phyloP scores from a whole-genome alignment of 2,329 filamentous ascomycete genomes.

The Ophiostoma piceae region DNA sequence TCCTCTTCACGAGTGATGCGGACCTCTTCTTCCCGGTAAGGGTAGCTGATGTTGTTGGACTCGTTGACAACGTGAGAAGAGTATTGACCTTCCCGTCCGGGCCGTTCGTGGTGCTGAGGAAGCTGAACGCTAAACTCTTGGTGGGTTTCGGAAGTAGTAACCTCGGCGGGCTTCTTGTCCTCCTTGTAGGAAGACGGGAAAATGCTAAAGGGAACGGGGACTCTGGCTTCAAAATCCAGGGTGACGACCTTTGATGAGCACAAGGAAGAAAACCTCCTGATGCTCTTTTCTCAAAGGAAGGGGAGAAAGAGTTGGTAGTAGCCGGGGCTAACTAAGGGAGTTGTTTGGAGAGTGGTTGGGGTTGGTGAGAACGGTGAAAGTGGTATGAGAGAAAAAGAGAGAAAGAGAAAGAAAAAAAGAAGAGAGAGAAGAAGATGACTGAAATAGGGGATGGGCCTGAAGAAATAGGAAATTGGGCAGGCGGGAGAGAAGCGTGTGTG shows the following conservation, averaged over 20 bases:
- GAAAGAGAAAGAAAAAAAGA: constrained; percentile 19
- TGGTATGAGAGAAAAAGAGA: constrained; percentile 15
- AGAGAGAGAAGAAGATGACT: constrained; percentile 19
- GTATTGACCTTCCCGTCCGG: constrained; percentile 97
- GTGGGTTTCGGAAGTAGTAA: constrained; percentile 56
- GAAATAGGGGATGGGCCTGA: constrained; percentile 27
- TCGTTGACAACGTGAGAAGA: constrained; percentile 57
- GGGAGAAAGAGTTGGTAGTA: constrained; percentile 39
- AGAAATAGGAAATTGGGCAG: constrained; percentile 25
- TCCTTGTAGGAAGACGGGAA: constrained; percentile 65
- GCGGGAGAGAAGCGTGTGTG: neutral
- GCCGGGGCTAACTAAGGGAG: constrained; percentile 19
- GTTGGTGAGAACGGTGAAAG: constrained; percentile 29
- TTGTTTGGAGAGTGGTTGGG: constrained; percentile 26
- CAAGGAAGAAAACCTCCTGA: constrained; percentile 47
- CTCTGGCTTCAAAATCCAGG: constrained; percentile 99
- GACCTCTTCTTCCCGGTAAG: constrained; percentile 75
- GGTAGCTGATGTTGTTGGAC: constrained; percentile 32
- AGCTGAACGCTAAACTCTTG: constrained; percentile 77
- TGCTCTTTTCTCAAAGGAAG: constrained; percentile 52
- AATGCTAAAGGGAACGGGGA: constrained; percentile 99
- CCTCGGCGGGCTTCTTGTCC: constrained; percentile 28
- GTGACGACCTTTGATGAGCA: constrained; percentile 68
- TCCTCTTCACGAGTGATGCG: constrained; percentile 73
- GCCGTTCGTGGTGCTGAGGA: constrained; percentile 65